Evolutionary conservation across 139 green algal genomes (phyloP).

Genomic region (Chlorella vulgaris): DNA sequence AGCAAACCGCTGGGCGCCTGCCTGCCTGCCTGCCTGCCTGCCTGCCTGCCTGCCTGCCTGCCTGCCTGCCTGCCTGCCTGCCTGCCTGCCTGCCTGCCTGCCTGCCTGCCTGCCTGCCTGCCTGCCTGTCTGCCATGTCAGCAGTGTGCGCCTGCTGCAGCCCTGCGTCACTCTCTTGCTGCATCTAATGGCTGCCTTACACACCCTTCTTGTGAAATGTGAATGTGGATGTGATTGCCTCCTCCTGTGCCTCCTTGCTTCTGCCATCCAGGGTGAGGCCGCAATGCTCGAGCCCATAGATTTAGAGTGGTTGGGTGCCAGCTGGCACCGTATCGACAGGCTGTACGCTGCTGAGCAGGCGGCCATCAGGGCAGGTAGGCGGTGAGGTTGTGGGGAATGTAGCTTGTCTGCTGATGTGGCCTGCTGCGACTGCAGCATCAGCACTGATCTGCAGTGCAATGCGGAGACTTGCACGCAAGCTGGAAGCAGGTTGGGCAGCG

Average conservation of each 20-base stretch:
- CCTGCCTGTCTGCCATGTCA: no score
- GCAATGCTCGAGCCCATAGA: constrained; percentile 7
- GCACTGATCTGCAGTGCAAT: neutral
- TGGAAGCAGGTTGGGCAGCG: neutral
- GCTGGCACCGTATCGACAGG: constrained; percentile 4
- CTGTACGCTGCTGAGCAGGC: constrained; percentile 11
- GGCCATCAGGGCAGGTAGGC: neutral
- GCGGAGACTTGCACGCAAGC: neutral
- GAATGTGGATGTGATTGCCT: neutral
- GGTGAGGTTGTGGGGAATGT: neutral
- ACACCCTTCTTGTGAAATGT: neutral
- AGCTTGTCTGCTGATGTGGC: neutral
- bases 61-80: no score
- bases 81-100: no score
- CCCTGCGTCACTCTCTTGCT: no score
- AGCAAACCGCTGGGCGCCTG: neutral
- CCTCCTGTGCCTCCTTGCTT: neutral
- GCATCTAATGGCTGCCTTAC: no score
- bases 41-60: no score
- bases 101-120: no score
- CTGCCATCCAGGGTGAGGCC: neutral
- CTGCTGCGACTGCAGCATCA: neutral
- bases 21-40: no score
- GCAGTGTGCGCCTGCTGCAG: no score
- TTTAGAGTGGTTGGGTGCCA: constrained; percentile 12